phyloP scores from a whole-genome alignment of 2,329 filamentous ascomycete species.

The Sphaerostilbella broomeana region DNA sequence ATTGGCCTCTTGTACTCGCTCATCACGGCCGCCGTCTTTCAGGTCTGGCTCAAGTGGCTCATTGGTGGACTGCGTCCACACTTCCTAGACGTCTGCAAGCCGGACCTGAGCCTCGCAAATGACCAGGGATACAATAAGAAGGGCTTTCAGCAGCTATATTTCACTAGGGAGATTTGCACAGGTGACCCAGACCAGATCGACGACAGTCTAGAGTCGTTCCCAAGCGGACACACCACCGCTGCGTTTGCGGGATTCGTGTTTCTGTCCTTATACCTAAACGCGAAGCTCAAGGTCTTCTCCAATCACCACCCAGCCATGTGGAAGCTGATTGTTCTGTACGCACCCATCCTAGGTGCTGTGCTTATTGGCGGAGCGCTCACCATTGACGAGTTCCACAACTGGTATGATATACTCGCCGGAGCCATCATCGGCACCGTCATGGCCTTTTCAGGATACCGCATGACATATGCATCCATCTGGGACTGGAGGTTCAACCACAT shows the following conservation, averaged over 20 bases:
- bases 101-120: conserved; percentile 26
- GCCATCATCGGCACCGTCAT: conserved; percentile 58
- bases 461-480: conserved; percentile 62
- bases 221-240: conserved; percentile 66
- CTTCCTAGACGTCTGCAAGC: conserved; percentile 65
- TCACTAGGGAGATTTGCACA: conserved; percentile 63
- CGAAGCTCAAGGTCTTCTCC: conserved; percentile 68
- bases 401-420: conserved; percentile 66
- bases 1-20: conserved; percentile 64
- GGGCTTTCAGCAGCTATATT: conserved; percentile 58
- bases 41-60: conserved; percentile 69
- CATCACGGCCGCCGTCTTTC: conserved; percentile 66
- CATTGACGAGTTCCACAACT: conserved; percentile 69
- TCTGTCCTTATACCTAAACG: conserved; percentile 67
- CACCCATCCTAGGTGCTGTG: conserved; percentile 59
- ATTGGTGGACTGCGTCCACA: conserved; percentile 68
- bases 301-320: conserved; percentile 69
- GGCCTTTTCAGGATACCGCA: conserved; percentile 59
- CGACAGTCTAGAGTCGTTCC: conserved; percentile 64
- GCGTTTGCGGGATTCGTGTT: conserved; percentile 67
- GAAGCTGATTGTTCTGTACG: conserved; percentile 61
- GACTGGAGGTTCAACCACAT: conserved; percentile 62
- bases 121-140: conserved; percentile 36
- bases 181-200: conserved; percentile 59
- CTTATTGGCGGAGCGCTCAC: conserved; percentile 64